Conservation (phyloP, 495 filamentous ascomycete genomes). For the Tuber indicum region DNA sequence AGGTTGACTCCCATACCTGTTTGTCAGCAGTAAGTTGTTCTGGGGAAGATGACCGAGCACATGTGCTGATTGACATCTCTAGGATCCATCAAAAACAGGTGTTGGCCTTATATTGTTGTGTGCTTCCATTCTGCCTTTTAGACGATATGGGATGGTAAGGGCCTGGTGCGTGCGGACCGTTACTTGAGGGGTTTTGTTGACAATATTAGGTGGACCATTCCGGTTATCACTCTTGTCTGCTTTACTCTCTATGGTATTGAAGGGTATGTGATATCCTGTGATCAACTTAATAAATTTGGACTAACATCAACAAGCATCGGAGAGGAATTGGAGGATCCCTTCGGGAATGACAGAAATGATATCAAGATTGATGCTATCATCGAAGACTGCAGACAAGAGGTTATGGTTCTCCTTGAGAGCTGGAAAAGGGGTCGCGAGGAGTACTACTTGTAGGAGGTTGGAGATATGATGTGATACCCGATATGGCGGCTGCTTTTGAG, state of each 20-base stretch:
- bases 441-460: conserved; percentile 23
- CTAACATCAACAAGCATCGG: conserved; percentile 50
- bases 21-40: conserved; percentile 56
- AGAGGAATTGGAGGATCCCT: conserved; percentile 67
- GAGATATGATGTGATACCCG: neutral
- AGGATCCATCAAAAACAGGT: conserved; percentile 73
- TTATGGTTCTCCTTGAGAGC: conserved; percentile 57
- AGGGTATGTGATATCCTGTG: conserved; percentile 36
- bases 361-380: conserved; percentile 74
- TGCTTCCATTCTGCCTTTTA: conserved; percentile 70
- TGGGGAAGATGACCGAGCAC: neutral
- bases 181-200: neutral
- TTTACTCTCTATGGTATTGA: conserved; percentile 73
- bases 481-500: neutral
- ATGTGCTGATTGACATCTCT: neutral
- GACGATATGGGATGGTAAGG: conserved; percentile 58
- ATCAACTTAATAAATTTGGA: neutral
- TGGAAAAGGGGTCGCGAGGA: conserved; percentile 50
- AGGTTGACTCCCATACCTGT: conserved; percentile 62
- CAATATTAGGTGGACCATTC: conserved; percentile 51
- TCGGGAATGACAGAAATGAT: conserved; percentile 67
- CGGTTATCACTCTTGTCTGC: conserved; percentile 59
- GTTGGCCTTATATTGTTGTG: conserved; percentile 60
- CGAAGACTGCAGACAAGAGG: conserved; percentile 59
- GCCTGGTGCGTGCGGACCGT: neutral